Base-by-base conservation (phyloP, 345 rosid species). In the Arabidopsis arenosa region DNA sequence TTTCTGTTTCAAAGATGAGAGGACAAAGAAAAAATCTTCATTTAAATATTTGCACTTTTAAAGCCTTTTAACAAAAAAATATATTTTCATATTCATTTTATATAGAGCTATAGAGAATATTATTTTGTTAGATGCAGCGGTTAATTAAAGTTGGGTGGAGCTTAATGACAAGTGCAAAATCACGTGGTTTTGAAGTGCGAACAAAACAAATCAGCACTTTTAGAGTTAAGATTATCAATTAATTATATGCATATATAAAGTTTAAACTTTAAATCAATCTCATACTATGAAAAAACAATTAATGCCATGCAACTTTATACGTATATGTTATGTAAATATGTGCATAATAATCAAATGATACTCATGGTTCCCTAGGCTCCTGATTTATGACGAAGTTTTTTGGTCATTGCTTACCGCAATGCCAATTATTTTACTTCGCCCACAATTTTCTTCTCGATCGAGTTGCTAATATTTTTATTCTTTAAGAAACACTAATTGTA, bases 181-280 rank as follows among this genome's bases (percentile, higher is more conserved):
- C 80, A 77, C 80, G 80, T 77, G 76, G 80, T 77, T 63, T 77
- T 30, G 76, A 77, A 77, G 66, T 77, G 51, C 44, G 18, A 39
- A 26, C 76, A 77, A 77, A 77, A 77, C 76, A 71, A 64, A 70
- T 77, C 26, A 71, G 62, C 80, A 57, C 76, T 71, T 77, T 77
- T 70, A 28, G 58, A 71, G 62, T 40, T 63, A 64, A 39, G 41
- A 17, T 53, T 30, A 47, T 70, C 75, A 36, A 15, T 18, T 53
- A 54, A 7, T 69, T 62, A 75, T 32, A 26, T 52, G 14, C 14
- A 28, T 28, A 28, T 28, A 28, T 13, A 44, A 13, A 28, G 32
- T 44, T 44, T 14, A 14, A n/a, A 45, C 3, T 13, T 45, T n/a
- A 14, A 45, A 11, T 60, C 7, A 40, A 41, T 55, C 33, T 66